Evolutionary conservation across 257 asterid species (phyloP).

Genomic region (Perilla frutescens): DNA sequence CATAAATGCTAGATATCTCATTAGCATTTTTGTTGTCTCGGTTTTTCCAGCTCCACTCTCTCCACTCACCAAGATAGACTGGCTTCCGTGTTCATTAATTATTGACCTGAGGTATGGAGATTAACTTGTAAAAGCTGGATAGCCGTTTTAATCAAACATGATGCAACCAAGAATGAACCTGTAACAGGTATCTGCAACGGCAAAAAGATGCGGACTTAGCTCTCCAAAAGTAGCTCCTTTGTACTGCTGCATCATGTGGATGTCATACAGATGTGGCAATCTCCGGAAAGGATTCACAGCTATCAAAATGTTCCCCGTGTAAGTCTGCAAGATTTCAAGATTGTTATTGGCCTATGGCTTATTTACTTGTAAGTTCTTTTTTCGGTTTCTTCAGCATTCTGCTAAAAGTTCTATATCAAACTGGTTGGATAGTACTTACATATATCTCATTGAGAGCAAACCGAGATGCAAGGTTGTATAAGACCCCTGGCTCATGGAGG

Average conservation of each 20-base stretch:
- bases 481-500: conserved; percentile 94
- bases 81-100: conserved; percentile 87
- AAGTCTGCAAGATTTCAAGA: conserved; percentile 68
- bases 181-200: conserved; percentile 92
- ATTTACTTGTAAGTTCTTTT: conserved; percentile 21
- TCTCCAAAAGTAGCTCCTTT: conserved; percentile 96
- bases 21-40: conserved; percentile 93
- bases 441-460: conserved; percentile 86
- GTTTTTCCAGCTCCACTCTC: conserved; percentile 99
- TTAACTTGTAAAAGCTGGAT: conserved; percentile 10
- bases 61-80: conserved; percentile 96
- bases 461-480: conserved; percentile 74
- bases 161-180: conserved; percentile 49
- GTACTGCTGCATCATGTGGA: conserved; percentile 94
- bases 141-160: neutral
- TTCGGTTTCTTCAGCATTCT: conserved; percentile 2
- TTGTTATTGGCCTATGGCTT: conserved; percentile 27
- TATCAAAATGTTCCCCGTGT: conserved; percentile 93
- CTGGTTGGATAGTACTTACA: conserved; percentile 45
- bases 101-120: conserved; percentile 62
- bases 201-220: conserved; percentile 97
- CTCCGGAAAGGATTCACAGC: conserved; percentile 95
- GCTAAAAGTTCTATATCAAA: neutral
- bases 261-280: conserved; percentile 88
- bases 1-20: conserved; percentile 97